Evolutionary conservation across 805 yeast species (phyloP).

Genomic region (Debaryomyces castellii): DNA sequence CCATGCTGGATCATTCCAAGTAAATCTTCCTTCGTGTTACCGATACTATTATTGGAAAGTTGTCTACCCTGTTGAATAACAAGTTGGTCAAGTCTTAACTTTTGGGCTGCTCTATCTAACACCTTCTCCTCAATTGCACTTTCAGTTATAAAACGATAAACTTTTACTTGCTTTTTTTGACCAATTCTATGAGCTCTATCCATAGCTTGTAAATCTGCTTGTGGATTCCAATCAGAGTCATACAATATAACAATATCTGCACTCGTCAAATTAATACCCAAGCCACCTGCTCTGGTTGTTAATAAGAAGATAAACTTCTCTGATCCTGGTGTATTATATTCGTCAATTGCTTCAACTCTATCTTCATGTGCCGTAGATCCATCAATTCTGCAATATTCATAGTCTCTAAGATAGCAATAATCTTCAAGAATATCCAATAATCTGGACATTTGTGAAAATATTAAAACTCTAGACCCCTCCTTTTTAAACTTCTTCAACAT

Average conservation of each 20-base stretch:
- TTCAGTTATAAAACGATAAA: conserved; percentile 90
- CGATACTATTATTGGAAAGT: conserved; percentile 43
- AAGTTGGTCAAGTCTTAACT: conserved; percentile 85
- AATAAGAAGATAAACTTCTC: conserved; percentile 80
- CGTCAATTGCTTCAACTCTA: conserved; percentile 89
- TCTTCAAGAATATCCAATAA: conserved; percentile 87
- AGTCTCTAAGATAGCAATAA: conserved; percentile 82
- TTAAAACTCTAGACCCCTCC: conserved; percentile 85
- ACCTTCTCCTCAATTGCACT: conserved; percentile 96
- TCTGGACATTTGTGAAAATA: conserved; percentile 93
- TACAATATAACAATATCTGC: conserved; percentile 88
- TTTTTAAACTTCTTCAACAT: conserved; percentile 66
- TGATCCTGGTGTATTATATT: conserved; percentile 78
- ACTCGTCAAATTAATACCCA: conserved; percentile 88
- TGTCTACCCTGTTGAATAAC: conserved; percentile 92
- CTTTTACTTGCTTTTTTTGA: conserved; percentile 92
- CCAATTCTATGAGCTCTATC: conserved; percentile 98
- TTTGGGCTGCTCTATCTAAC: conserved; percentile 93
- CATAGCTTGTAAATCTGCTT: conserved; percentile 97
- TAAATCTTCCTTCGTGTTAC: conserved; percentile 77
- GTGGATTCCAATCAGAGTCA: conserved; percentile 98
- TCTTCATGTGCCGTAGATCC: conserved; percentile 94
- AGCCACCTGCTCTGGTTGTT: conserved; percentile 96
- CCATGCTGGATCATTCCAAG: conserved; percentile 97
- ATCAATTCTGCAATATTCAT: conserved; percentile 87